Percentiles rank a stretch among this genome's conserved stretches.
Evolutionary conservation across 805 yeast genomes (phyloP).

Genomic region (Kodamaea restingae): DNA sequence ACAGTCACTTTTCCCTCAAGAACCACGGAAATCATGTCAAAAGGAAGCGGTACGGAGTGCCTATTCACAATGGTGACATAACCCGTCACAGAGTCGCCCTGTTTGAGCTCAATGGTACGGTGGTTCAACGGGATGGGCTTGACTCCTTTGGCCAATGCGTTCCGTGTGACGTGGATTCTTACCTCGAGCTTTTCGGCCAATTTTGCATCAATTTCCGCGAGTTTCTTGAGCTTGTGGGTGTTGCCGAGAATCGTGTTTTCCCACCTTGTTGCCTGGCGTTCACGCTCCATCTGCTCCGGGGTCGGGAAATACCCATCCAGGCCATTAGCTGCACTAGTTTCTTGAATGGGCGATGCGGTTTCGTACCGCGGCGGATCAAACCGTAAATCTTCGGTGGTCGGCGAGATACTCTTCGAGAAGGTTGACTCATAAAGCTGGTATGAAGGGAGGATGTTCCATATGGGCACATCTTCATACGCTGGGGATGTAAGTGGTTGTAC

Average conservation of each 20-base stretch:
- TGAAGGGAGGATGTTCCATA: slow-evolving; percentile 29
- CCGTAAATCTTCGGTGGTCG: slow-evolving; percentile 17
- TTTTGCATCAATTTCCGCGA: slow-evolving; percentile 14
- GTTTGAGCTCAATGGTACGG: slow-evolving; percentile 19
- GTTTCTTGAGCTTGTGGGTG: slow-evolving; percentile 22
- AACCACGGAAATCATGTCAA: slow-evolving; percentile 27
- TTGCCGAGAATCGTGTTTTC: slow-evolving; percentile 27
- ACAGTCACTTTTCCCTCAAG: slow-evolving; percentile 27
- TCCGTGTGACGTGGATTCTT: slow-evolving; percentile 17
- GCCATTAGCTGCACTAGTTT: no score
- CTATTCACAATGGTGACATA: slow-evolving; percentile 20
- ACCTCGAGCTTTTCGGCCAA: slow-evolving; percentile 18
- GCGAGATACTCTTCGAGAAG: slow-evolving; percentile 22
- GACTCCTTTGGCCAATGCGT: slow-evolving; percentile 16
- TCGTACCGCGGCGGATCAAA: slow-evolving; percentile 24
- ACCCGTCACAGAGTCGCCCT: slow-evolving; percentile 27
- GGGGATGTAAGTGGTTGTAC: slow-evolving; percentile 22
- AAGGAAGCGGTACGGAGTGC: slow-evolving; percentile 17
- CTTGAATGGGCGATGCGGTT: neutral
- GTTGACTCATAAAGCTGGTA: slow-evolving; percentile 29
- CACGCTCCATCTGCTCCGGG: slow-evolving; percentile 3
- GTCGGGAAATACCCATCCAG: slow-evolving; percentile 6
- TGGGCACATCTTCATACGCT: slow-evolving; percentile 24
- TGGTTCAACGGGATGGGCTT: slow-evolving; percentile 17
- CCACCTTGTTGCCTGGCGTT: slow-evolving; percentile 18